Conservation (phyloP, 805 yeast species). For the Grigorovia yakushimaensis region DNA sequence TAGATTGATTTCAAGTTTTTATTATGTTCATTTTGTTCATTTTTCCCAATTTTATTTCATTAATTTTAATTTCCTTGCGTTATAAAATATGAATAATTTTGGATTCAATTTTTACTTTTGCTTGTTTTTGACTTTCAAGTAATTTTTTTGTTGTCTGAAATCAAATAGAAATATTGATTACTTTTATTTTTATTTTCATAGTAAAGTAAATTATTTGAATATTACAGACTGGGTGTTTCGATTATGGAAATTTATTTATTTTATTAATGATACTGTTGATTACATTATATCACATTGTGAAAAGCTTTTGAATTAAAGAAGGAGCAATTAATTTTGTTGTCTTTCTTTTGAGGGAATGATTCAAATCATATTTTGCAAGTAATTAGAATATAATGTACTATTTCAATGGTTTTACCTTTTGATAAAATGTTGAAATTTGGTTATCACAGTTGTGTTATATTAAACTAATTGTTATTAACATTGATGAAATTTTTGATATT, state of each 20-base stretch:
- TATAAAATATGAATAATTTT: neutral
- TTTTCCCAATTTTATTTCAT: neutral
- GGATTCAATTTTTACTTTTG: neutral
- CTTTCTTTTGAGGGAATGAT: conserved; percentile 11
- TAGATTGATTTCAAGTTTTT: neutral
- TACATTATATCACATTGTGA: neutral
- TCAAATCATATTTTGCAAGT: neutral
- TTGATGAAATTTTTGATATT: too few relatives aligned
- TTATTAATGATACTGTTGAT: neutral
- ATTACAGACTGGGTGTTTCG: neutral
- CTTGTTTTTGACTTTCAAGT: neutral
- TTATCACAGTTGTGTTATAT: too few relatives aligned
- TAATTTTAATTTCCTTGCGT: neutral
- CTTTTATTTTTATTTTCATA: neutral
- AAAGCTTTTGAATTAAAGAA: conserved; percentile 2
- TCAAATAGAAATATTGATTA: too few relatives aligned
- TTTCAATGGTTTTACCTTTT: too few relatives aligned
- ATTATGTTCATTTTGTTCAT: neutral
- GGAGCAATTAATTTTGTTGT: conserved; percentile 28
- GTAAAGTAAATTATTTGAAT: neutral
- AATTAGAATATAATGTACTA: too few relatives aligned
- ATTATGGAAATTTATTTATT: neutral
- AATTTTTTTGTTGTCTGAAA: neutral
- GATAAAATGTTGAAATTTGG: too few relatives aligned
- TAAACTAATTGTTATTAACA: too few relatives aligned